These are phyloP conservation scores for Lentinula lateritia DNA, from an alignment of 768 basidiomycete genomes.

Conservation along the genomic window DNA sequence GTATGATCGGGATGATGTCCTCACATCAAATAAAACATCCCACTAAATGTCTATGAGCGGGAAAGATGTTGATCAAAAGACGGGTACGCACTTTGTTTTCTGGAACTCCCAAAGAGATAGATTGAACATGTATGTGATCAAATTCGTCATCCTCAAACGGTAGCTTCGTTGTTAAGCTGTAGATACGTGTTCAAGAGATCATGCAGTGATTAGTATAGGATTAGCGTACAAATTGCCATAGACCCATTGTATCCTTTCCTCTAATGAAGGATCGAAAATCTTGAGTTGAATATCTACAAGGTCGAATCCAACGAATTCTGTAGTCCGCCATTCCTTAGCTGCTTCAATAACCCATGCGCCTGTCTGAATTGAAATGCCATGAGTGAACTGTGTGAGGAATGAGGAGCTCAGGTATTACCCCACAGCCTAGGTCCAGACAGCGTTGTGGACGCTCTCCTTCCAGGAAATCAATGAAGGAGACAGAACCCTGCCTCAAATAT, in stretches of 20 bases:
- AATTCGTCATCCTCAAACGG: constrained; percentile 83
- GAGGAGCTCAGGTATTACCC: constrained; percentile 37
- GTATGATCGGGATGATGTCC: constrained; percentile 9
- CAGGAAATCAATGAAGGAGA: constrained; percentile 53
- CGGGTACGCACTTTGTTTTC: constrained; percentile 59
- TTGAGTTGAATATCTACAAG: constrained; percentile 66
- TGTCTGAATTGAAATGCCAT: constrained; percentile 30
- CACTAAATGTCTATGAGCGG: constrained; percentile 37
- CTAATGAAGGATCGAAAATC: constrained; percentile 44
- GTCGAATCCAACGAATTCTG: constrained; percentile 74
- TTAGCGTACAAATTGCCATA: constrained; percentile 71
- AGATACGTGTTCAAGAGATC: neutral
- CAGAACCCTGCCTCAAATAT: constrained; percentile 43
- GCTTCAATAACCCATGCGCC: constrained; percentile 72
- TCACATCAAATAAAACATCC: constrained; percentile 62
- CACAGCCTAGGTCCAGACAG: constrained; percentile 68
- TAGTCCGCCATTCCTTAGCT: constrained; percentile 63
- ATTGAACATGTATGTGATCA: constrained; percentile 71
- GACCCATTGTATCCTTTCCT: constrained; percentile 60
- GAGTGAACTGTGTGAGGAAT: neutral
- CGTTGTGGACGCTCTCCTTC: constrained; percentile 41
- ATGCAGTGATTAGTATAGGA: constrained; percentile 6
- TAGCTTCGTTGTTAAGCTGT: constrained; percentile 66
- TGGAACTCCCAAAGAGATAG: constrained; percentile 61
- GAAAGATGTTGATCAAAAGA: neutral